Base-by-base conservation (phyloP, 768 basidiomycete genomes). In the Naganishia randhawae region DNA sequence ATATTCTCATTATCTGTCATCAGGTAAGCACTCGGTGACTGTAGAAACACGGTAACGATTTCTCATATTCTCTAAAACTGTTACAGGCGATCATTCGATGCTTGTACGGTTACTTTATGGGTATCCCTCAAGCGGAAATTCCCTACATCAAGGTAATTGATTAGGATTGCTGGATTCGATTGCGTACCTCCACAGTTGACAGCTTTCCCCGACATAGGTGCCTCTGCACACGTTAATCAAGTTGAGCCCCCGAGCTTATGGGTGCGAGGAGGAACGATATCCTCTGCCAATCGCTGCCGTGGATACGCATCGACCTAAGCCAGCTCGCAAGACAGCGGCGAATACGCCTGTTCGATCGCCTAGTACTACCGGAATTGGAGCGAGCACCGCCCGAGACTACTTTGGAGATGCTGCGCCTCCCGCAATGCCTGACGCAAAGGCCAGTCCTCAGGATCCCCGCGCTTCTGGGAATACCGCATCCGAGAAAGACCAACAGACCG, bases 251-350 rank as follows among this genome's bases (percentile, higher is more conserved):
- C 93, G 91, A 77, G 96, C 96, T 0, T 99, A 98, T 78, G 96
- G 96, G 42, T 98, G 95, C 82, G 93, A 98, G 78, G 96, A 99
- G 78, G 93, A 94, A 78, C 85, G 94, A 61, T 98, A 93, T 78
- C 84, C 89, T 0, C 82, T 98, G 3, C 92, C 93, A 11, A 97
- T 98, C 74, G 84, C 84, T 29, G 95, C 95, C 1, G 95, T 98
- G 31, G 91, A 98, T 80, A 98, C 94, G 0, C 92, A 95, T 78
- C 86, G 94, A 55, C 85, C 87, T 2, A 78, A 76, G 68, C 79
- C 79, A 8, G 17, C 69, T 10, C 45, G 57, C 11, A 67, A 53
- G 41, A 62, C 54, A 31, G 31, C 41, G 16, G 50, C 42, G 13
- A 57, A 68, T 29, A 37, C 42, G 11, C 51, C 67, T 2, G 35